Evolutionary conservation across 2,329 filamentous ascomycete species (phyloP).

Genomic region (Fusarium solani-melongenae): DNA sequence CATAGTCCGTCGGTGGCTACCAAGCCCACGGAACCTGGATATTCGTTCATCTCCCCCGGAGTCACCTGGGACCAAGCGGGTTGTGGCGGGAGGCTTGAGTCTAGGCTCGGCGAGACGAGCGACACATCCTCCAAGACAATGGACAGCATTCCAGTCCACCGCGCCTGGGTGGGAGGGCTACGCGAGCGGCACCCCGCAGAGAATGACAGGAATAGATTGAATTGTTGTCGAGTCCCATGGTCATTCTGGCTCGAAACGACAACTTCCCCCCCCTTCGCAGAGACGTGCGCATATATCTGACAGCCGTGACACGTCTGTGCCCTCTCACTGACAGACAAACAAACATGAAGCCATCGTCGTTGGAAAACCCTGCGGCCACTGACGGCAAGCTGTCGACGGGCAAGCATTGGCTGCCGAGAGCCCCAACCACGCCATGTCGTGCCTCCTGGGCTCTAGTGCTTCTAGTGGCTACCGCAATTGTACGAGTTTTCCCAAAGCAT

Average conservation of each 20-base stretch:
- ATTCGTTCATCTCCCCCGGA: slow-evolving; percentile 21
- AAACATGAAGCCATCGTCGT: slow-evolving; percentile 21
- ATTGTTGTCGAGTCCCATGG: background rate
- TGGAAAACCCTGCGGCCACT: slow-evolving; percentile 29
- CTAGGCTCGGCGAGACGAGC: slow-evolving; percentile 36
- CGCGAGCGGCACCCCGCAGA: slow-evolving; percentile 3
- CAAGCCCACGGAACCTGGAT: slow-evolving; percentile 28
- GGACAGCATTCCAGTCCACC: slow-evolving; percentile 40
- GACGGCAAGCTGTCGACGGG: slow-evolving; percentile 3
- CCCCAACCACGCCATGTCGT: slow-evolving; percentile 17
- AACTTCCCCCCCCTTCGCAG: background rate
- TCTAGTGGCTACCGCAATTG: slow-evolving; percentile 11
- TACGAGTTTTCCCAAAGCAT: slow-evolving; percentile 14
- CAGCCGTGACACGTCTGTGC: slow-evolving; percentile 1
- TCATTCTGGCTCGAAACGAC: background rate
- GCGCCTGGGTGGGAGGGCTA: slow-evolving; percentile 5
- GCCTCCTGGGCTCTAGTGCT: background rate
- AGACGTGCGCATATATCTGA: background rate
- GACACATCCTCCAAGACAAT: slow-evolving; percentile 21
- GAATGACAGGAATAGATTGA: slow-evolving; percentile 2
- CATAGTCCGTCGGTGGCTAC: slow-evolving; percentile 29
- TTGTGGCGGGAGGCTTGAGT: slow-evolving; percentile 45
- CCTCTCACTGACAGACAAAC: background rate
- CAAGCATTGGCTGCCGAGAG: background rate
- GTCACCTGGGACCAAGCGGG: slow-evolving; percentile 34